phyloP scores from a whole-genome alignment of 306 rosid genomes.

The Vachellia pachyceras region DNA sequence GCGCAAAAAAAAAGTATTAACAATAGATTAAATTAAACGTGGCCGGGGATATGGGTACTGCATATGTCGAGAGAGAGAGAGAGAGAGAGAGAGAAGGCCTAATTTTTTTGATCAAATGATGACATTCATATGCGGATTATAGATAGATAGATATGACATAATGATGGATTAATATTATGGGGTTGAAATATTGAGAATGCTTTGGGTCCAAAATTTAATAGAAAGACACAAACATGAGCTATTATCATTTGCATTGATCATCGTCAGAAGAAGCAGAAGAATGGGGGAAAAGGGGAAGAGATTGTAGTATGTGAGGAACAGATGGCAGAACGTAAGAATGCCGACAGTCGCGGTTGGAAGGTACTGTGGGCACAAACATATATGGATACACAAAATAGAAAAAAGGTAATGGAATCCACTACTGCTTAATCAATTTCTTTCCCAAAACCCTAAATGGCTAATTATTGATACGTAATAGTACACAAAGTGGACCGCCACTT shows the following conservation, averaged over 20 bases:
- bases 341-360: slow-evolving; percentile 55
- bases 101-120: no score
- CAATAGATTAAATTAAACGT: no score
- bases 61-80: background rate
- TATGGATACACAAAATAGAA: background rate
- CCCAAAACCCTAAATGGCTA: background rate
- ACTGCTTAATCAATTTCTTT: background rate
- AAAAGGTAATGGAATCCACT: background rate
- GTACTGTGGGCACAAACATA: background rate
- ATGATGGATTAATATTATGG: no score
- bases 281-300: background rate
- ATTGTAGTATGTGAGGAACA: background rate
- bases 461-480: background rate
- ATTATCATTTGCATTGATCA: no score
- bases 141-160: no score
- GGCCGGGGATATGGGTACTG: background rate
- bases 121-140: background rate
- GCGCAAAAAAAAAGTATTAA: no score
- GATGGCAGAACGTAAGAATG: slow-evolving; percentile 31
- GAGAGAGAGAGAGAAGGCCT: background rate
- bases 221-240: no score
- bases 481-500: background rate
- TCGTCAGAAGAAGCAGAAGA: background rate
- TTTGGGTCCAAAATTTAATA: no score
- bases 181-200: no score